Evolutionary conservation across 1,284 basidiomycete species (phyloP), one percentile per base, ranked within the genome.

Genomic region (Boletellus deceptivus): DNA sequence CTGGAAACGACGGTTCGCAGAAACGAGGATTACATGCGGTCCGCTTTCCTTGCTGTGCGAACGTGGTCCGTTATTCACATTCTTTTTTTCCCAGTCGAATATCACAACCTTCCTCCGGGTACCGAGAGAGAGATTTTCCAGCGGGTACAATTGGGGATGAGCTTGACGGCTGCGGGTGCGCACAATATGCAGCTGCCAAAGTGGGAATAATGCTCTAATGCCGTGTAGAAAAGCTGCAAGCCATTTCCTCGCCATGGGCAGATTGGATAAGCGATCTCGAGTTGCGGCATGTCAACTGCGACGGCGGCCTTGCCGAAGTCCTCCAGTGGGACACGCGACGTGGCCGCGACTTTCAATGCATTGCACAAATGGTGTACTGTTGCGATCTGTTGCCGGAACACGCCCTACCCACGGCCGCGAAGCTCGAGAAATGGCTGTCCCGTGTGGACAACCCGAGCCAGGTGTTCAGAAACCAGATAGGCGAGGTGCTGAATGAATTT

Each of bases 41-140:
- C 59, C 55, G 78, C 61, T 16, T 50, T 31, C 27, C 10, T 43
- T 34, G 18, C n/a, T 25, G 14, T 24, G 29, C 8, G 14, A 35
- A 46, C 18, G 3, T 46, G 38, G 3, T n/a, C 34, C 13, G 20
- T 24, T 25, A n/a, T 40, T 52, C 34, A 55, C 22, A 9, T 29
- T 22, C 22, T 22, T 20, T 11, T 20, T 1, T 39, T 14, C 10
- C 10, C 50, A 88, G 85, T 86, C 49, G 81, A 85, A 63, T 84
- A 86, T 55, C 60, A 70, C 35, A 61, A 69, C 18, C 68, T 88
- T 3, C 67, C 73, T 3, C 70, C 76, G 14, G 71, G 69, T 9
- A 69, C 71, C 8, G 77, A 88, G 61, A 78, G 84, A 41, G 86
- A 89, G 45, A 83, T 89, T n/a, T 89, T 89, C 64, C 84, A 88